These are phyloP conservation scores for Citrus maxima DNA, from an alignment of 345 rosid species.

Conservation along the genomic window DNA sequence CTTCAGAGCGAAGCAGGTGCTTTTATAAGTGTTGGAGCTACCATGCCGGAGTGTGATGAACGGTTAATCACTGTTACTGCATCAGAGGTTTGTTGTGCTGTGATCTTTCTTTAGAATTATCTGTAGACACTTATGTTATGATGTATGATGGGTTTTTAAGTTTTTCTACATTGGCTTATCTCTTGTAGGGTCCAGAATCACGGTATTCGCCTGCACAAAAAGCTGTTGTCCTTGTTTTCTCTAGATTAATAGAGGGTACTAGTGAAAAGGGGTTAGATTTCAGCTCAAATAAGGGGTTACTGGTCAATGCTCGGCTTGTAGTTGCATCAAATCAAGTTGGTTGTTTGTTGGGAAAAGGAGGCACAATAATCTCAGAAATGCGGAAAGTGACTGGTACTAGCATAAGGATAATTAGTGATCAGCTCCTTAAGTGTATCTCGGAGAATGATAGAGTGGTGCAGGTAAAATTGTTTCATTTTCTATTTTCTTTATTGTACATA, in stretches of 20 bases:
- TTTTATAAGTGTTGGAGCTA: constrained; percentile 59
- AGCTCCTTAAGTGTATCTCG: constrained; percentile 59
- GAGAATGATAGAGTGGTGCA: constrained; percentile 82
- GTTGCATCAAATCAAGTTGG: constrained; percentile 79
- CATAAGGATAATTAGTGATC: constrained; percentile 55
- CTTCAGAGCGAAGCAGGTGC: constrained; percentile 89
- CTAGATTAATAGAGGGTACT: constrained; percentile 60
- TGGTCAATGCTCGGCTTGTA: constrained; percentile 66
- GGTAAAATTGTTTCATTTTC: constrained; percentile 35
- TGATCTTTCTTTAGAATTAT: constrained; percentile 14
- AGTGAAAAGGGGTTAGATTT: constrained; percentile 48
- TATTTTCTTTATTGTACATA: constrained; percentile 1
- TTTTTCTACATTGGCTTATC: constrained; percentile 24
- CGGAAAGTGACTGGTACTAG: constrained; percentile 61
- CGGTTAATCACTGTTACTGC: constrained; percentile 73
- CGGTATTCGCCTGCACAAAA: constrained; percentile 74
- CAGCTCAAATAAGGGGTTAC: constrained; percentile 37
- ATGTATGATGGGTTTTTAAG: constrained; percentile 6
- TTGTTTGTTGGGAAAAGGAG: constrained; percentile 87
- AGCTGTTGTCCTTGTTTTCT: constrained; percentile 68
- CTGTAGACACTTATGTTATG: constrained; percentile 1
- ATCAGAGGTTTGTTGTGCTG: constrained; percentile 51
- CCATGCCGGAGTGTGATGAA: constrained; percentile 65
- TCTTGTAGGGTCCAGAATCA: constrained; percentile 57
- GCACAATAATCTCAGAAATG: constrained; percentile 69